These are phyloP conservation scores for Aphanomyces euteiches DNA, from an alignment of 352 stramenopile genomes.

Conservation along the genomic window DNA sequence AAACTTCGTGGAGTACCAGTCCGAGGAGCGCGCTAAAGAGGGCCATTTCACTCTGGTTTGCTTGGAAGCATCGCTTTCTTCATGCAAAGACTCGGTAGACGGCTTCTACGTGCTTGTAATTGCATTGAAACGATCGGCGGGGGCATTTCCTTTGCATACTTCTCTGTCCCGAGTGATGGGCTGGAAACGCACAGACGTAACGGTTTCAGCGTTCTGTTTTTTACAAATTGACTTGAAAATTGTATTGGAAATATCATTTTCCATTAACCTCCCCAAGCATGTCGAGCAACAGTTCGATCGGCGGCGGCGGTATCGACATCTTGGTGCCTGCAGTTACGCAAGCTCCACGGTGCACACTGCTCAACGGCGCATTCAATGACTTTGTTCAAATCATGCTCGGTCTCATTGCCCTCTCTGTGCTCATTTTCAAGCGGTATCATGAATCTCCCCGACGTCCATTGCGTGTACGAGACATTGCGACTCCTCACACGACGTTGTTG, in stretches of 20 bases:
- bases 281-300: conserved; percentile 5
- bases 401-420: conserved; percentile 81
- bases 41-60: background rate
- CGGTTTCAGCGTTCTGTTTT: too few relatives aligned
- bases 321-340: too few relatives aligned
- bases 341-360: conserved; percentile 64
- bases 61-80: too few relatives aligned
- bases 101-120: too few relatives aligned
- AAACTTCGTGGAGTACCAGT: background rate
- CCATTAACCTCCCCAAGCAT: background rate
- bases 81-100: too few relatives aligned
- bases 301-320: too few relatives aligned
- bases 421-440: conserved; percentile 66
- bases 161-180: too few relatives aligned
- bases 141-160: too few relatives aligned
- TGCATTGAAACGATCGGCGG: too few relatives aligned
- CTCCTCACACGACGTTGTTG: background rate
- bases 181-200: too few relatives aligned
- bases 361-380: conserved; percentile 70
- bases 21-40: background rate
- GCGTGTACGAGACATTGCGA: conserved; percentile 35
- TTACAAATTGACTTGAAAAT: too few relatives aligned
- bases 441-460: conserved; percentile 74
- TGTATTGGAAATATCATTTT: too few relatives aligned
- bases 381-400: conserved; percentile 74